Evolutionary conservation across 139 green algal genomes (phyloP).

Genomic region (Monoraphidium neglectum): DNA sequence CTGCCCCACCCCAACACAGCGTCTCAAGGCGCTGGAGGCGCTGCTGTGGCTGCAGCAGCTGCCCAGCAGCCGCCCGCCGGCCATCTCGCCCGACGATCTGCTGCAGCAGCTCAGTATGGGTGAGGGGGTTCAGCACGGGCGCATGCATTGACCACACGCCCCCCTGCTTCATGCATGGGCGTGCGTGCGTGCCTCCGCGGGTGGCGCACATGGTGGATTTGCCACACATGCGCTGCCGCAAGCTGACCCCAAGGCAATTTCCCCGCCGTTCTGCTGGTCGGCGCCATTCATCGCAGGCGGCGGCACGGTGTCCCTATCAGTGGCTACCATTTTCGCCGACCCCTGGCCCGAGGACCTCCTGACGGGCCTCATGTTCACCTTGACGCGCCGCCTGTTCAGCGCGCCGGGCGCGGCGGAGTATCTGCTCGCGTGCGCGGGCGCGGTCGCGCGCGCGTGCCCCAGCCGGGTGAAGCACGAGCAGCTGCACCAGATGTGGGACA

Average conservation of each 20-base stretch:
- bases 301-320: slow-evolving; percentile 22
- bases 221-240: too few relatives aligned
- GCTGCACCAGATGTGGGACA: slow-evolving; percentile 49
- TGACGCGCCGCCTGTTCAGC: slow-evolving; percentile 45
- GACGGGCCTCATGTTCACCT: slow-evolving; percentile 40
- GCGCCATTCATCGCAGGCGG: slow-evolving; percentile 26
- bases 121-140: slow-evolving; percentile 1
- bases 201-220: too few relatives aligned
- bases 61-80: slow-evolving; percentile 6
- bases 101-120: slow-evolving; percentile 29
- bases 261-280: background rate
- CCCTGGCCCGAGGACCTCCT: slow-evolving; percentile 62
- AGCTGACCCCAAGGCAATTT: too few relatives aligned
- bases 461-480: slow-evolving; percentile 39
- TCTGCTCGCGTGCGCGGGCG: slow-evolving; percentile 58
- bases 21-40: slow-evolving; percentile 31
- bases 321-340: slow-evolving; percentile 52
- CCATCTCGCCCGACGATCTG: slow-evolving; percentile 27
- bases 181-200: too few relatives aligned
- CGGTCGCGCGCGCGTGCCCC: slow-evolving; percentile 51
- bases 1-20: too few relatives aligned
- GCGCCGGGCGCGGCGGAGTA: slow-evolving; percentile 34
- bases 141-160: too few relatives aligned
- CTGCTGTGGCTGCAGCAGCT: slow-evolving; percentile 49
- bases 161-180: too few relatives aligned